A percentile compares a stretch with the other conserved stretches of the same genome.
Evolutionary conservation across 2,329 filamentous ascomycete species (phyloP).

Genomic region (Chaetomiaceae sp.): DNA sequence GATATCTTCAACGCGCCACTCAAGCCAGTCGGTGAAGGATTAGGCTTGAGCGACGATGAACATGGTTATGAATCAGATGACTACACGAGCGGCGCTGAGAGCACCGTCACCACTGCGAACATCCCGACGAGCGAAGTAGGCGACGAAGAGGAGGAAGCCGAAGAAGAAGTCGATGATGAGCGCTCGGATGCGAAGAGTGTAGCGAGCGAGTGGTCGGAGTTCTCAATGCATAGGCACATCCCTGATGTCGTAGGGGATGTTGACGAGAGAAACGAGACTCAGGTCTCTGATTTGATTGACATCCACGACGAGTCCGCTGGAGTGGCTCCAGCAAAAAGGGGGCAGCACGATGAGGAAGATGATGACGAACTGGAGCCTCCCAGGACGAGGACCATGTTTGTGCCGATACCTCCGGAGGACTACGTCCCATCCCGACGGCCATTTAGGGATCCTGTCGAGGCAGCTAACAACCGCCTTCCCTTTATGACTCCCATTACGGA

Average conservation of each 20-base stretch:
- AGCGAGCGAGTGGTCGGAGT: constrained; percentile 80
- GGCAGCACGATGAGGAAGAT: constrained; percentile 26
- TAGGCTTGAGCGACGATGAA: constrained; percentile 50
- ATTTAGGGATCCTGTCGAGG: constrained; percentile 73
- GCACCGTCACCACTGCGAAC: constrained; percentile 71
- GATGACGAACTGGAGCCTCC: constrained; percentile 37
- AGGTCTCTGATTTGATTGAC: constrained; percentile 39
- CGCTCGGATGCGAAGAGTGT: constrained; percentile 57
- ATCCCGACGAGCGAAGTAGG: constrained; percentile 46
- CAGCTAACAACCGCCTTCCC: constrained; percentile 84
- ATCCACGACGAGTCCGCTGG: constrained; percentile 29
- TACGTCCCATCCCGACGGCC: constrained; percentile 75
- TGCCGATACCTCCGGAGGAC: constrained; percentile 79
- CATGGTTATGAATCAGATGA: constrained; percentile 71
- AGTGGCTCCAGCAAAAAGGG: neutral
- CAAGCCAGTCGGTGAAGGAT: constrained; percentile 32
- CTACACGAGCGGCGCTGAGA: constrained; percentile 83
- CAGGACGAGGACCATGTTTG: constrained; percentile 61
- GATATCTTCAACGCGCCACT: constrained; percentile 92
- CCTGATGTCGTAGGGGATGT: constrained; percentile 42
- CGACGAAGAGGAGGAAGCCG: constrained; percentile 39
- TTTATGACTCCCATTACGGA: constrained; percentile 99
- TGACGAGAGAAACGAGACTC: constrained; percentile 37
- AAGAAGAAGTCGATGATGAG: constrained; percentile 42
- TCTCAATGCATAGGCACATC: constrained; percentile 68